These are phyloP conservation scores for Pestalotiopsis sp. DNA, from an alignment of 2,329 filamentous ascomycete species.

Conservation along the genomic window DNA sequence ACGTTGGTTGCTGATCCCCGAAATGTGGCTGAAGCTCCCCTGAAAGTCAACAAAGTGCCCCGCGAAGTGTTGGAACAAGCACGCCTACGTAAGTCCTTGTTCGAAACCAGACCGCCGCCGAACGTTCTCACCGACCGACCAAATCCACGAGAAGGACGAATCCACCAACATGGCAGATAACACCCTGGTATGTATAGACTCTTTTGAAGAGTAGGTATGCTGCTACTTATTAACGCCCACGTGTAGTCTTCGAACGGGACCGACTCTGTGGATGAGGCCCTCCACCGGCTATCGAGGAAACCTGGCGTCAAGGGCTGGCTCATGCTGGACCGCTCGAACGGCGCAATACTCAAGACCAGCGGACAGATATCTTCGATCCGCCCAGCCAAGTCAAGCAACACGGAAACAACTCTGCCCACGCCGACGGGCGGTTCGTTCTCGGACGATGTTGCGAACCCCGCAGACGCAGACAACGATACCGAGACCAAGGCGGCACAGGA, in stretches of 20 bases:
- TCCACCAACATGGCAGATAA: slow-evolving; percentile 28
- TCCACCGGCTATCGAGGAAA: slow-evolving; percentile 74
- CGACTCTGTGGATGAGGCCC: slow-evolving; percentile 65
- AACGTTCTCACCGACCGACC: not conserved
- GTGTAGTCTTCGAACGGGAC: slow-evolving; percentile 44
- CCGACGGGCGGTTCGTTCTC: slow-evolving; percentile 42
- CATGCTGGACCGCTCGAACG: slow-evolving; percentile 71
- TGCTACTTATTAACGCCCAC: not conserved
- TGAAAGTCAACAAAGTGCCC: slow-evolving; percentile 5
- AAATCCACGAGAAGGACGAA: not conserved
- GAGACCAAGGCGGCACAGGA: slow-evolving; percentile 67
- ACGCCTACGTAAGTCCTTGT: not conserved
- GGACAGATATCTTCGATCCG: slow-evolving; percentile 66
- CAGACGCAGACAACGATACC: slow-evolving; percentile 47
- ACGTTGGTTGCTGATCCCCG: not conserved
- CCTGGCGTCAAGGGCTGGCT: slow-evolving; percentile 78
- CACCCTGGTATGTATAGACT: slow-evolving; percentile 20
- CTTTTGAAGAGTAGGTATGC: not conserved
- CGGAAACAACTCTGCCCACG: slow-evolving; percentile 23
- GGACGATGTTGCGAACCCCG: slow-evolving; percentile 40
- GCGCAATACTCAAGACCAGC: slow-evolving; percentile 74
- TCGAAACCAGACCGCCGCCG: not conserved
- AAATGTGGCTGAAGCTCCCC: slow-evolving; percentile 26
- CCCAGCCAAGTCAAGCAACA: slow-evolving; percentile 39
- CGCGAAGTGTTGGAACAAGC: not conserved